Percentiles rank a stretch among this genome's conserved stretches.
Evolutionary conservation across 129 eudicot species (phyloP).

Genomic region (Escallonia rubra): DNA sequence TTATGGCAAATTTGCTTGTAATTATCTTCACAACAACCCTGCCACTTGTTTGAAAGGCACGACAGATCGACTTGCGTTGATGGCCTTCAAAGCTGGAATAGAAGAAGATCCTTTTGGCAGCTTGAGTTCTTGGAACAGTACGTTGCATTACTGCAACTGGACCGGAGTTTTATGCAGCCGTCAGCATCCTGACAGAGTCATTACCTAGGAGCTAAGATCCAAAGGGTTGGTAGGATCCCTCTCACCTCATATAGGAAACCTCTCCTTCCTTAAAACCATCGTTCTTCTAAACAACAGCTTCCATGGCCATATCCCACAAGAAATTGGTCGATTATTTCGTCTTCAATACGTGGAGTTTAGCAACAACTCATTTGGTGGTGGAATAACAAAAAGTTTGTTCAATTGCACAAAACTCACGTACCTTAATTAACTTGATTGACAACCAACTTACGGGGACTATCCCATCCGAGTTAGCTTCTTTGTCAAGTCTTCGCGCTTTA

Average conservation of each 20-base stretch:
- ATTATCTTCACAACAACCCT: neutral
- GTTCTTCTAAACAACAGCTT: neutral
- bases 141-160: constrained; percentile 6
- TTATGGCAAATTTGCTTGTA: no score
- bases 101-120: neutral
- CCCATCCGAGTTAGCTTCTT: neutral
- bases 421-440: neutral
- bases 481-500: neutral
- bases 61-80: neutral
- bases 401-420: neutral
- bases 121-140: neutral
- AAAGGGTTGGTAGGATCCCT: neutral
- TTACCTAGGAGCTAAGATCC: neutral
- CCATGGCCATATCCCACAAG: neutral
- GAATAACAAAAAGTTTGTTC: no score
- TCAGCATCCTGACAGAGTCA: constrained; percentile 2
- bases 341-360: neutral
- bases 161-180: neutral
- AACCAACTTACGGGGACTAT: neutral
- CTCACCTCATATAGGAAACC: constrained; percentile 9
- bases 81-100: neutral
- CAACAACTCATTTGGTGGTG: neutral
- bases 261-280: neutral
- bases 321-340: neutral
- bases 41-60: neutral